Percentiles rank a stretch among this genome's conserved stretches.
Conservation (phyloP, 495 filamentous ascomycete genomes). For the Aspergillus sclerotioniger region DNA sequence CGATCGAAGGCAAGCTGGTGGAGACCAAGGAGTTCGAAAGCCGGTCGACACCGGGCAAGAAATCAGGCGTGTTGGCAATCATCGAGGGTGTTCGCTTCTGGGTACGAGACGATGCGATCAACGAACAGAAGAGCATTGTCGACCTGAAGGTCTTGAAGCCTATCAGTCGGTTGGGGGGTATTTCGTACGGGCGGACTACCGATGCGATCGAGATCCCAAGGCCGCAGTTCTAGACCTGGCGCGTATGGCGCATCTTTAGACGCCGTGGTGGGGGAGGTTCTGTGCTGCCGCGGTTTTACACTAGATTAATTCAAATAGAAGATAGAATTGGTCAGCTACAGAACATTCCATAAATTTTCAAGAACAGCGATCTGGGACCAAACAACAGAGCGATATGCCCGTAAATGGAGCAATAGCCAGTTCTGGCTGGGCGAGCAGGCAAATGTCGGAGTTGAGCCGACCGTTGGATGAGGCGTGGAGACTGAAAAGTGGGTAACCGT, state of each 20-base stretch:
- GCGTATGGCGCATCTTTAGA: neutral
- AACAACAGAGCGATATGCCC: neutral
- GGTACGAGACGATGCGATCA: conserved; percentile 84
- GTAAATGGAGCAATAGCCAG: neutral
- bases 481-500: neutral
- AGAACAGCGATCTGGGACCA: neutral
- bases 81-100: conserved; percentile 87
- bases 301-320: neutral
- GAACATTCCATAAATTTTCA: neutral
- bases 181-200: conserved; percentile 70
- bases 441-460: neutral
- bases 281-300: neutral
- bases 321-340: conserved; percentile 3
- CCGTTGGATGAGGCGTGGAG: neutral
- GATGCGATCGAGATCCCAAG: conserved; percentile 76
- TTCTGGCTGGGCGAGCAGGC: neutral
- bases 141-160: conserved; percentile 71
- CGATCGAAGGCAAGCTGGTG: conserved; percentile 75
- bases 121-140: conserved; percentile 68
- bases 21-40: conserved; percentile 75
- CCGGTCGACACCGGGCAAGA: conserved; percentile 62
- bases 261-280: neutral
- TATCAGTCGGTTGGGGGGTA: conserved; percentile 77
- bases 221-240: conserved; percentile 41
- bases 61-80: conserved; percentile 68